These are phyloP conservation scores for Lepidium didymum DNA, from an alignment of 345 rosid genomes.

Conservation along the genomic window DNA sequence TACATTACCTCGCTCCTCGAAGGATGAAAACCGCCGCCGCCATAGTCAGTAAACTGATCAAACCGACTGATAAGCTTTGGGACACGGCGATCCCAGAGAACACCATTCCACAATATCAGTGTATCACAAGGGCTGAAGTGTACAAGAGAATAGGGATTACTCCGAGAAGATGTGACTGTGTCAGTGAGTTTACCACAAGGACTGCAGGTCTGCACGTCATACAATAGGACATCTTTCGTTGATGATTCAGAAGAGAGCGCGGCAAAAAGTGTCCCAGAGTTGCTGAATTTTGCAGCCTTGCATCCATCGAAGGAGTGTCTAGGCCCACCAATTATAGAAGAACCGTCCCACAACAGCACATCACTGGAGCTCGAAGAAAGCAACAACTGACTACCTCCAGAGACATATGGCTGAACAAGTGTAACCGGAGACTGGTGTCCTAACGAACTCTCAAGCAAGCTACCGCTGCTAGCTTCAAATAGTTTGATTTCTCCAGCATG, in stretches of 20 bases:
- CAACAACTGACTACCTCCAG: slow-evolving; percentile 56
- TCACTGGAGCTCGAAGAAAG: slow-evolving; percentile 86
- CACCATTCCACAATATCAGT: slow-evolving; percentile 90
- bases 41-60: slow-evolving; percentile 91
- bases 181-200: slow-evolving; percentile 46
- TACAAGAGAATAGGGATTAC: slow-evolving; percentile 62
- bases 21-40: slow-evolving; percentile 99
- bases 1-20: slow-evolving; percentile 85
- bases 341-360: slow-evolving; percentile 86
- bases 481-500: slow-evolving; percentile 78
- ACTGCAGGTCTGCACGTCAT: slow-evolving; percentile 69
- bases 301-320: slow-evolving; percentile 68
- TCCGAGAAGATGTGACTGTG: slow-evolving; percentile 58
- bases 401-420: slow-evolving; percentile 57
- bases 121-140: slow-evolving; percentile 86
- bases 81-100: slow-evolving; percentile 72
- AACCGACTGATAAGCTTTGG: slow-evolving; percentile 57
- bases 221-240: slow-evolving; percentile 72
- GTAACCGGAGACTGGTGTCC: slow-evolving; percentile 79
- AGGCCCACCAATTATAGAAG: slow-evolving; percentile 61
- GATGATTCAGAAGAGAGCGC: slow-evolving; percentile 53
- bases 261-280: slow-evolving; percentile 68
- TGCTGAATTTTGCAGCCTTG: slow-evolving; percentile 88
- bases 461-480: slow-evolving; percentile 63
- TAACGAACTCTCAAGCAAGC: slow-evolving; percentile 58